Evolutionary conservation across 2,329 filamentous ascomycete species (phyloP).

Genomic region (Colletotrichum filicis): DNA sequence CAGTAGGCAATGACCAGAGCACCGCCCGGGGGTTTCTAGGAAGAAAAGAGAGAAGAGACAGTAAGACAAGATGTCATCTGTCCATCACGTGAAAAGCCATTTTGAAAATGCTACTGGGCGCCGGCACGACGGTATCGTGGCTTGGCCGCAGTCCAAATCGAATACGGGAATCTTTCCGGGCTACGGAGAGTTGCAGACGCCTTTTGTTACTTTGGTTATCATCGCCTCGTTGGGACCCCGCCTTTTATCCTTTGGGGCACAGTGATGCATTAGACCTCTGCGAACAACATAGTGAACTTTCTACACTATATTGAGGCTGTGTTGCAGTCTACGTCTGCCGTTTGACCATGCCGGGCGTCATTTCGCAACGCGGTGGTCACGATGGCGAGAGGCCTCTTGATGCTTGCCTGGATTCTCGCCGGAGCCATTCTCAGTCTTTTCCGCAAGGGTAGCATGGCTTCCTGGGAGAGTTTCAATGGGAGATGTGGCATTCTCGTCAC

Average conservation of each 20-base stretch:
- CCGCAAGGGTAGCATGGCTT: neutral
- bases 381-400: too few species aligned
- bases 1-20: too few species aligned
- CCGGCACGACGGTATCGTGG: neutral
- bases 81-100: neutral
- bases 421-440: neutral
- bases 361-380: neutral
- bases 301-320: neutral
- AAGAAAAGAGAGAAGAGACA: neutral
- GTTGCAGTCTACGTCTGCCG: neutral
- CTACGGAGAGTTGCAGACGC: neutral
- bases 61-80: neutral
- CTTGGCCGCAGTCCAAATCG: neutral
- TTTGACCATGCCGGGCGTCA: neutral
- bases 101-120: neutral
- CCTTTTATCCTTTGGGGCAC: neutral
- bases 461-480: neutral
- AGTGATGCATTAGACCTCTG: neutral
- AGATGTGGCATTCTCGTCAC: neutral
- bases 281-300: neutral
- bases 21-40: too few species aligned
- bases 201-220: neutral
- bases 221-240: neutral
- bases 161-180: neutral
- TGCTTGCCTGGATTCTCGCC: too few species aligned